Percentiles rank a stretch among this genome's conserved stretches.
Conservation (phyloP, 345 rosid genomes). For the Citrus cavaleriei region DNA sequence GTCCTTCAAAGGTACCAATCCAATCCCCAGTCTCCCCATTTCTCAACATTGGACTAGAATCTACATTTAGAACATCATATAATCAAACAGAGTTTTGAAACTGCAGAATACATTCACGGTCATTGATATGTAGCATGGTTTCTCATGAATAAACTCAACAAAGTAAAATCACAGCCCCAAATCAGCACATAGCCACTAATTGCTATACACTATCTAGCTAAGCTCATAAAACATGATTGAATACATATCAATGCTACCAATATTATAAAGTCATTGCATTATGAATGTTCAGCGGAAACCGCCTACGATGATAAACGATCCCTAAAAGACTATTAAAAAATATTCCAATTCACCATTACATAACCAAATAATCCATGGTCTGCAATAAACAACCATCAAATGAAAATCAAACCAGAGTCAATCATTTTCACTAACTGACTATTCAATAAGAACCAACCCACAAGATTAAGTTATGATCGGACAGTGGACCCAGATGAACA, state of each 20-base stretch:
- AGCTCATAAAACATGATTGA: too few species aligned
- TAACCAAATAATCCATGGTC: neutral
- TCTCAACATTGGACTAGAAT: conserved; percentile 96
- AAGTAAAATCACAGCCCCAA: neutral
- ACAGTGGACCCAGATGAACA: neutral
- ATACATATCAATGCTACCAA: neutral
- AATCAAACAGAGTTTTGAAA: neutral
- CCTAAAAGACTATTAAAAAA: neutral
- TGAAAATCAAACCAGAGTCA: neutral
- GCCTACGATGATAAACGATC: neutral
- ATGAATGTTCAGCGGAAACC: neutral
- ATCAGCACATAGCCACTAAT: neutral
- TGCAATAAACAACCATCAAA: neutral
- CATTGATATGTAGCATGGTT: neutral
- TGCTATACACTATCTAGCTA: neutral
- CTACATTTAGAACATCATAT: conserved; percentile 29
- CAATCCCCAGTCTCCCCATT: conserved; percentile 99
- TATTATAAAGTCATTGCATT: neutral
- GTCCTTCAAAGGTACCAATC: conserved; percentile 99
- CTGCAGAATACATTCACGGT: neutral
- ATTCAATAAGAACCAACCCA: neutral
- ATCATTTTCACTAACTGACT: neutral
- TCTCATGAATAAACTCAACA: neutral
- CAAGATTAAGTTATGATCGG: neutral
- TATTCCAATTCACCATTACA: neutral